These are phyloP conservation scores for Stachybotrys chartarum DNA, from an alignment of 2,329 filamentous ascomycete genomes.

Conservation along the genomic window DNA sequence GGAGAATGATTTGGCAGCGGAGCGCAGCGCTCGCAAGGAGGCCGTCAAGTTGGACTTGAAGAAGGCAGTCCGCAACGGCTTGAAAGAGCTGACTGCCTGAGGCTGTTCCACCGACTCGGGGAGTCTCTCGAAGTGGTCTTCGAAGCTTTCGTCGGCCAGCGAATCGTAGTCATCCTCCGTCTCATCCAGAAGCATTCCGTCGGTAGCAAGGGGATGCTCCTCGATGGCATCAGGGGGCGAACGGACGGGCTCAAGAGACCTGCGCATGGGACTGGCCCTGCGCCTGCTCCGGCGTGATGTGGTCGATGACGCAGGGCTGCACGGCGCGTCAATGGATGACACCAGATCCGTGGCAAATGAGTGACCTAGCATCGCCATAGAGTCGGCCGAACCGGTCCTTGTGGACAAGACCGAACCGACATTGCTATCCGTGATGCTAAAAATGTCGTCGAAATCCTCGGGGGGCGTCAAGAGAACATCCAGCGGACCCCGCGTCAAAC, in stretches of 20 bases:
- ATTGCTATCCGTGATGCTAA: constrained; percentile 43
- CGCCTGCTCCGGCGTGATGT: constrained; percentile 21
- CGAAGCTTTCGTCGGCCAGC: constrained; percentile 11
- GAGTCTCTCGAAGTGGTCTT: constrained; percentile 12
- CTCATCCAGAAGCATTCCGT: constrained; percentile 23
- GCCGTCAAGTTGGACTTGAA: constrained; percentile 66
- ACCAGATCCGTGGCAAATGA: constrained; percentile 44
- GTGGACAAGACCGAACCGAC: constrained; percentile 45
- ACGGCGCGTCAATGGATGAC: constrained; percentile 43
- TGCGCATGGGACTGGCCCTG: constrained; percentile 30
- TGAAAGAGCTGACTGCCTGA: constrained; percentile 27
- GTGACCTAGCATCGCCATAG: constrained; percentile 51
- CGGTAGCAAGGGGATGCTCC: constrained; percentile 42
- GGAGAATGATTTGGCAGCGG: constrained; percentile 57
- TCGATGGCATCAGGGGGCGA: constrained; percentile 46
- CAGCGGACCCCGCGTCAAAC: constrained; percentile 46
- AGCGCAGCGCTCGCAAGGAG: constrained; percentile 56
- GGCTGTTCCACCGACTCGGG: constrained; percentile 15
- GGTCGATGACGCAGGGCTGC: constrained; percentile 24
- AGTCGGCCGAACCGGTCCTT: constrained; percentile 52
- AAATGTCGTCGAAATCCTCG: constrained; percentile 42
- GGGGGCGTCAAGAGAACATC: constrained; percentile 54
- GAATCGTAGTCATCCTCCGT: constrained; percentile 39
- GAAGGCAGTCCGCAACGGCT: constrained; percentile 43
- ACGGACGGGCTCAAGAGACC: constrained; percentile 45